These are phyloP conservation scores for Mikania micrantha DNA, from an alignment of 129 eudicot genomes.

Conservation along the genomic window DNA sequence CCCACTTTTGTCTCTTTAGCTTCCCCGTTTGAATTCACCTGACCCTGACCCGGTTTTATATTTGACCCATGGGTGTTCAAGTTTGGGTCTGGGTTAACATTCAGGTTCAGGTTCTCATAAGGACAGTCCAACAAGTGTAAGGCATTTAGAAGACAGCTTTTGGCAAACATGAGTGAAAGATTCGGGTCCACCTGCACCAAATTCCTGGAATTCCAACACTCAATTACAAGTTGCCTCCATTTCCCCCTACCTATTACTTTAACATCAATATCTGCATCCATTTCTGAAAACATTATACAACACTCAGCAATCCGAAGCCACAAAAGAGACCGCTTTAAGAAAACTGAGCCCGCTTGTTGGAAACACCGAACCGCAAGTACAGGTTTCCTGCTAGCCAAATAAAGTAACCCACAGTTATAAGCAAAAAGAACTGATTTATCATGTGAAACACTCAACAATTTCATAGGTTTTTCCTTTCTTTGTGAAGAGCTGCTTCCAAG, in stretches of 20 bases:
- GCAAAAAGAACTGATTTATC: slow-evolving; percentile 64
- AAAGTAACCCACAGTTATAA: slow-evolving; percentile 69
- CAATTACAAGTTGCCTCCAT: slow-evolving; percentile 71
- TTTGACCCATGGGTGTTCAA: slow-evolving; percentile 18
- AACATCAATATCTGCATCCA: slow-evolving; percentile 45
- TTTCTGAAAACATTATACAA: slow-evolving; percentile 66
- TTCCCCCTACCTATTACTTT: slow-evolving; percentile 70
- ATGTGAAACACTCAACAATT: slow-evolving; percentile 50
- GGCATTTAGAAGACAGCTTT: slow-evolving; percentile 68
- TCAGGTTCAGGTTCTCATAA: slow-evolving; percentile 23
- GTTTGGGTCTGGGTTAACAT: slow-evolving; percentile 2
- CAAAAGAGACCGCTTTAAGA: slow-evolving; percentile 64
- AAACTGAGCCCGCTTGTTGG: slow-evolving; percentile 54
- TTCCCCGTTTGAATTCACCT: slow-evolving; percentile 68
- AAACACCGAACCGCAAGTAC: slow-evolving; percentile 71
- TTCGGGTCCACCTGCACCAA: slow-evolving; percentile 28
- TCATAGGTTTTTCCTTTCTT: slow-evolving; percentile 61
- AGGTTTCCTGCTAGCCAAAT: slow-evolving; percentile 77
- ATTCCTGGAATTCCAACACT: slow-evolving; percentile 31
- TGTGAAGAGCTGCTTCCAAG: slow-evolving; percentile 35
- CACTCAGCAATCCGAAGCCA: slow-evolving; percentile 95
- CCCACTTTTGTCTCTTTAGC: slow-evolving; percentile 67
- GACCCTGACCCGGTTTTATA: slow-evolving; percentile 29
- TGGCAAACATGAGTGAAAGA: slow-evolving; percentile 61
- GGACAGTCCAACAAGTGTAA: slow-evolving; percentile 45